phyloP scores from a whole-genome alignment of 805 yeast species.

The Peterozyma toletana region DNA sequence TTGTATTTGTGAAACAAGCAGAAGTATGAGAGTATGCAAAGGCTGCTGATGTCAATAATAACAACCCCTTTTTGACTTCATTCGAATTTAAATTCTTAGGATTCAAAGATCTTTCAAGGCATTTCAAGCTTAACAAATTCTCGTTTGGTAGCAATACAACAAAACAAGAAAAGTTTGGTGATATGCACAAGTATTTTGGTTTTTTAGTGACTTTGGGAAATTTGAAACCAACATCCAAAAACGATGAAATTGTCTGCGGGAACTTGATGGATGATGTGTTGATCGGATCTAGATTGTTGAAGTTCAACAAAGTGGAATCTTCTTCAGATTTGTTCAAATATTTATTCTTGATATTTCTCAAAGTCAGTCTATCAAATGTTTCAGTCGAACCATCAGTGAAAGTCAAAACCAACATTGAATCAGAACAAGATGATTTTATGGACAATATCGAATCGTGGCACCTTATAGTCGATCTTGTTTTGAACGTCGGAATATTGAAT shows the following conservation, averaged over 20 bases:
- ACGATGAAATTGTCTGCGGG: constrained; percentile 28
- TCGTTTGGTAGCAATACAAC: constrained; percentile 21
- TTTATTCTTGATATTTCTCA: constrained; percentile 16
- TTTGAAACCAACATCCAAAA: constrained; percentile 49
- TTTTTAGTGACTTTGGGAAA: constrained; percentile 28
- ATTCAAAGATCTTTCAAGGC: constrained; percentile 14
- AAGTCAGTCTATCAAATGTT: constrained; percentile 30
- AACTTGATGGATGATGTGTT: constrained; percentile 11
- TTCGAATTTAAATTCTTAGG: neutral
- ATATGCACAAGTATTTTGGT: constrained; percentile 32
- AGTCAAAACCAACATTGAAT: constrained; percentile 29
- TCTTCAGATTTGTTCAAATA: constrained; percentile 1
- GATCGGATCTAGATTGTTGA: neutral
- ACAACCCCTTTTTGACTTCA: constrained; percentile 17
- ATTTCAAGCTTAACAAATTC: constrained; percentile 14
- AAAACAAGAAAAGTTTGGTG: constrained; percentile 44
- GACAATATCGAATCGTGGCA: constrained; percentile 22
- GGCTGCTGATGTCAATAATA: constrained; percentile 43
- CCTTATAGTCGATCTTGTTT: constrained; percentile 7
- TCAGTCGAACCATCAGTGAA: constrained; percentile 39
- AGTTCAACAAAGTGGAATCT: neutral
- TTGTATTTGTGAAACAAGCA: constrained; percentile 60
- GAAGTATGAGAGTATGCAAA: constrained; percentile 62
- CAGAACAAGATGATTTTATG: constrained; percentile 28
- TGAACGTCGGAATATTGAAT: neutral